These are phyloP conservation scores for Fraxinus paxiana DNA, from an alignment of 305 asterid genomes.

Conservation along the genomic window DNA sequence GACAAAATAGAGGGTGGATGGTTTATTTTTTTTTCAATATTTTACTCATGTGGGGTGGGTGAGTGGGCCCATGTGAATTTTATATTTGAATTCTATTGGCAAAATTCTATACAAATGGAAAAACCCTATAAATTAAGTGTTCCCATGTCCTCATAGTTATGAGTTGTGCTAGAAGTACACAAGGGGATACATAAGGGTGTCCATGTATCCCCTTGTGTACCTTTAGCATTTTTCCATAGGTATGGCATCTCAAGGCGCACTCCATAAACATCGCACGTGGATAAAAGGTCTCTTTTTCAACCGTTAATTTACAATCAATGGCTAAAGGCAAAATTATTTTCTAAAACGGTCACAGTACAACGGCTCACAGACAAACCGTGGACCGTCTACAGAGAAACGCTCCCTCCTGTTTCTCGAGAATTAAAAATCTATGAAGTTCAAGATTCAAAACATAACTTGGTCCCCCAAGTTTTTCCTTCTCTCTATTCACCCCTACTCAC, in stretches of 20 bases:
- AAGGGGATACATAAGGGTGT: too few species aligned
- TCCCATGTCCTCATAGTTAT: neutral
- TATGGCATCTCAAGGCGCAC: neutral
- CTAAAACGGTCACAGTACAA: neutral
- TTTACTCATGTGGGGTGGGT: too few species aligned
- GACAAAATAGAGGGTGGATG: too few species aligned
- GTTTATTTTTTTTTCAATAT: too few species aligned
- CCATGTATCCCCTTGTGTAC: too few species aligned
- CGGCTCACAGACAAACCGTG: conserved; percentile 16
- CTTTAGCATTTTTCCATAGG: too few species aligned
- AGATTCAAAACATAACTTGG: conserved; percentile 24
- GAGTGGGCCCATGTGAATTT: too few species aligned
- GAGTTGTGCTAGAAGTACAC: too few species aligned
- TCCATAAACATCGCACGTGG: neutral
- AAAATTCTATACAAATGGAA: too few species aligned
- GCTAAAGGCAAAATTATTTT: neutral
- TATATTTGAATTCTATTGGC: too few species aligned
- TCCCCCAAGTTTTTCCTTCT: conserved; percentile 10
- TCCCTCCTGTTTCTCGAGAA: conserved; percentile 9
- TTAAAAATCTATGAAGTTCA: neutral
- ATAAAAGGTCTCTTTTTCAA: neutral
- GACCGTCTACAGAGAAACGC: conserved; percentile 15
- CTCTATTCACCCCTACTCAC: neutral
- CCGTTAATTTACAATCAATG: neutral
- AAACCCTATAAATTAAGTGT: neutral